phyloP scores from a whole-genome alignment of 768 basidiomycete genomes.

The Naganishia vaughanmartiniae region DNA sequence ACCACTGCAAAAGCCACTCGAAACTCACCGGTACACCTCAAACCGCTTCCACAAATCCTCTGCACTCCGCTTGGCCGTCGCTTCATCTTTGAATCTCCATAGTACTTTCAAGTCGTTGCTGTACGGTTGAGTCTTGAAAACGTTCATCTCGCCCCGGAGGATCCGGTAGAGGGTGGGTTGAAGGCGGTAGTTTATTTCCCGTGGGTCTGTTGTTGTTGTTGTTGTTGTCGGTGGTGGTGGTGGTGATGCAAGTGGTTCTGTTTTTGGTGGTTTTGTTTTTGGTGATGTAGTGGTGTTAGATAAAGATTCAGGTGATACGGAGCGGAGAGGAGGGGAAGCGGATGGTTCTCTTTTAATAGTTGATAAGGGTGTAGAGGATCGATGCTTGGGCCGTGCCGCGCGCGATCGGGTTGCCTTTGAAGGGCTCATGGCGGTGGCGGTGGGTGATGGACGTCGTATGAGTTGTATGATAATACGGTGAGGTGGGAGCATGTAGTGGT shows the following conservation, averaged over 20 bases:
- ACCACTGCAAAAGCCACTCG: no score
- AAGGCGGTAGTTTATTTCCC: constrained; percentile 1
- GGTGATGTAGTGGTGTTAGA: background rate
- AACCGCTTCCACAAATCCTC: constrained; percentile 39
- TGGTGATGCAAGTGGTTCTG: no score
- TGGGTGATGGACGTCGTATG: no score
- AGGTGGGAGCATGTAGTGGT: no score
- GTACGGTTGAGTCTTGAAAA: constrained; percentile 50
- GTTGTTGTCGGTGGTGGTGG: background rate
- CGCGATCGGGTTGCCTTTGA: background rate
- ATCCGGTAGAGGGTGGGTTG: constrained; percentile 32
- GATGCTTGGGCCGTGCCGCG: background rate
- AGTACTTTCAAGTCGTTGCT: constrained; percentile 41
- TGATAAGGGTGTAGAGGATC: background rate
- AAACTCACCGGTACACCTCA: constrained; percentile 35
- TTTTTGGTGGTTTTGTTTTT: background rate
- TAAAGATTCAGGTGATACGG: background rate
- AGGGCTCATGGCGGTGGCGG: background rate
- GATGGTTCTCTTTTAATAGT: background rate
- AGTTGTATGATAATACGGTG: no score
- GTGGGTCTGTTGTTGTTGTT: background rate
- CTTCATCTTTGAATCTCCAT: constrained; percentile 47
- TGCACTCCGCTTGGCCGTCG: constrained; percentile 38
- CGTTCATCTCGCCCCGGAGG: constrained; percentile 45
- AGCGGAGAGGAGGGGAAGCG: background rate